These are phyloP conservation scores for Pholiota adiposa DNA, from an alignment of 1,284 basidiomycete genomes.

Conservation along the genomic window DNA sequence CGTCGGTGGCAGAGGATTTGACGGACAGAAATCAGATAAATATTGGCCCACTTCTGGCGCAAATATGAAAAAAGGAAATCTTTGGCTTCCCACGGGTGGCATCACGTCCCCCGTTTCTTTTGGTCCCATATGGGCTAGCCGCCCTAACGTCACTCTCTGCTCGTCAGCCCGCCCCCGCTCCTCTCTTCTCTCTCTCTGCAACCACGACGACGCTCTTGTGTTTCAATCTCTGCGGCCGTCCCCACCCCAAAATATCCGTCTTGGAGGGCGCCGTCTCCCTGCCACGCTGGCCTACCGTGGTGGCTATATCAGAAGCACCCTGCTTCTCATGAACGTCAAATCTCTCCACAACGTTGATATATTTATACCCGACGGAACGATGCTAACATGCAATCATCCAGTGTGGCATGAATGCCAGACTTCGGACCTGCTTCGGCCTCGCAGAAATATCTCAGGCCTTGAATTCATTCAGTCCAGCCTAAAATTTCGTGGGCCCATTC, in stretches of 20 bases:
- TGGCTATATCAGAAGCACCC: not conserved
- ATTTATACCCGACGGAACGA: conserved; percentile 2
- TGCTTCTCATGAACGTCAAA: conserved; percentile 2
- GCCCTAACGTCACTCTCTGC: not conserved
- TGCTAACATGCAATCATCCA: not conserved
- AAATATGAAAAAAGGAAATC: conserved; percentile 14
- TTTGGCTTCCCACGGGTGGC: conserved; percentile 8
- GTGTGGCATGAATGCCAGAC: not conserved
- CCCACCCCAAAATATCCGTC: not conserved
- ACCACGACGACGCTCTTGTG: not conserved
- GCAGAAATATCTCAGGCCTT: not conserved
- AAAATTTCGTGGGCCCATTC: not conserved
- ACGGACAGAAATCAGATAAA: conserved; percentile 11
- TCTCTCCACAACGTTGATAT: not conserved
- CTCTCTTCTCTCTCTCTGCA: not conserved
- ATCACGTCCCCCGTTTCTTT: not conserved
- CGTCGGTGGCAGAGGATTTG: conserved; percentile 8
- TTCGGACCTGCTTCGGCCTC: not conserved
- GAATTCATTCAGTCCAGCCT: not conserved
- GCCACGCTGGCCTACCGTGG: not conserved
- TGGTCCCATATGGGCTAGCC: not conserved
- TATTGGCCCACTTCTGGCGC: conserved; percentile 8
- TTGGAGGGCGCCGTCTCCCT: not conserved
- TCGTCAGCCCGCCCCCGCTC: not conserved
- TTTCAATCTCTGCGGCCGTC: not conserved